Evolutionary conservation across 1,284 basidiomycete species (phyloP), one percentile per base, ranked within the genome.

Genomic region (Neonothopanus nambi): DNA sequence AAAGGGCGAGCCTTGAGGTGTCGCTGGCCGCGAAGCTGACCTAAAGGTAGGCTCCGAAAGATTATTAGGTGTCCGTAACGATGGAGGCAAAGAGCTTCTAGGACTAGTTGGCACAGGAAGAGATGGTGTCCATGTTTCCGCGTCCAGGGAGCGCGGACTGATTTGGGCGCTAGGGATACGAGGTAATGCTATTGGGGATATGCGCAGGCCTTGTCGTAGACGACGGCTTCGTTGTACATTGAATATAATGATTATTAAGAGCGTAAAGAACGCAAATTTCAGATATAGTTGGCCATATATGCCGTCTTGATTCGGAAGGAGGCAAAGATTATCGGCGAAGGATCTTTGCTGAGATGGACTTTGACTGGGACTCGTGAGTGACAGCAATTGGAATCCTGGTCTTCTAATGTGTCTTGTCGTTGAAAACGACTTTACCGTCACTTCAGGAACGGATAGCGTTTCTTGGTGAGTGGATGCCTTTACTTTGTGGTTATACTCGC

Each of bases 341-440:
- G 75, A 72, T 33, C 59, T 64, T 61, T 57, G 72, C 74, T 61
- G 59, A 69, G 72, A 64, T 28, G 66, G 59, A 46, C 63, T 42
- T 46, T 57, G 46, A 20, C 57, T 53, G n/a, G 81, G 78, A 30
- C 82, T 76, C 12, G 76, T 71, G 5, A 95, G 74, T 0, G 90
- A 89, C 45, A 96, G 76, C 9, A 96, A 78, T 59, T 95, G 91
- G 65, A 95, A 91, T 21, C 93, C 93, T 1, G 94, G 92, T 21
- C 76, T 74, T 23, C 76, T 74, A 36, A 96, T 82, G 39, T 87
- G 87, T 69, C 85, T 83, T 3, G 84, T 84, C 65, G 91, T 90
- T 1, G 91, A 92, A 59, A 94, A 82, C 0, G 91, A 88, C 67
- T 92, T 93, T 61, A 95, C 75, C 0, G 90, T 89, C 17, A 93